These are phyloP conservation scores for Suhomyces sp. DNA, from an alignment of 805 yeast genomes.

Conservation along the genomic window DNA sequence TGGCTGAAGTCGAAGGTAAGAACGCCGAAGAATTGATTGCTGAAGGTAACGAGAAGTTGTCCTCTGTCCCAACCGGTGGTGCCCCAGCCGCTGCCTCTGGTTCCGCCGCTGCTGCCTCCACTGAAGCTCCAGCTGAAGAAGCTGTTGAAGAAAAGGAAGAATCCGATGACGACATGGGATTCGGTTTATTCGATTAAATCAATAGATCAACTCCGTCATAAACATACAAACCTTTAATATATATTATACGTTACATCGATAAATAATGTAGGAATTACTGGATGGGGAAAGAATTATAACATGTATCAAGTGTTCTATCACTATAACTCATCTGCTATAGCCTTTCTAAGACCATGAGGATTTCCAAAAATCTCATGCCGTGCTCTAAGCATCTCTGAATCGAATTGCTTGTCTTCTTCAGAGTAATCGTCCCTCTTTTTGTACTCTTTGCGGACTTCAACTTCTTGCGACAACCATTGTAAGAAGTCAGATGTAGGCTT, in stretches of 20 bases:
- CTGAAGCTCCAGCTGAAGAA: slow-evolving; percentile 28
- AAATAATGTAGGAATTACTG: background rate
- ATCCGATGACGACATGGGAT: slow-evolving; percentile 30
- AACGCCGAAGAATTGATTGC: slow-evolving; percentile 36
- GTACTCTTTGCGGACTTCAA: slow-evolving; percentile 23
- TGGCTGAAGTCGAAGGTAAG: slow-evolving; percentile 38
- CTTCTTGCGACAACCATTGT: slow-evolving; percentile 60
- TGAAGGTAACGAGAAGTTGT: slow-evolving; percentile 37
- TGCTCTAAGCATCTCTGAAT: slow-evolving; percentile 30
- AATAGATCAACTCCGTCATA: slow-evolving; percentile 2
- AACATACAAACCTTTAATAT: slow-evolving; percentile 6
- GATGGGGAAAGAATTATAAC: background rate
- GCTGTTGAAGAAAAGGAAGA: slow-evolving; percentile 27
- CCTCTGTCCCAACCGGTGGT: slow-evolving; percentile 35
- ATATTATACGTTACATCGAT: slow-evolving; percentile 3
- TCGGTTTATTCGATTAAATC: slow-evolving; percentile 32
- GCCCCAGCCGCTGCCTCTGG: slow-evolving; percentile 29
- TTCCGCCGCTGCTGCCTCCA: slow-evolving; percentile 25
- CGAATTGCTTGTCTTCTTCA: slow-evolving; percentile 37
- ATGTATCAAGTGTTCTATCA: background rate
- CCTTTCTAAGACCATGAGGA: slow-evolving; percentile 66
- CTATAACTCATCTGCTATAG: slow-evolving; percentile 50
- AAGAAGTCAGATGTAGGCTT: slow-evolving; percentile 46
- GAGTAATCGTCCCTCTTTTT: slow-evolving; percentile 29
- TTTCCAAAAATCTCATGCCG: slow-evolving; percentile 79